Evolutionary conservation across 352 stramenopile species (phyloP), one percentile per base, ranked within the genome.

Genomic region (Aphanomyces cochlioides): DNA sequence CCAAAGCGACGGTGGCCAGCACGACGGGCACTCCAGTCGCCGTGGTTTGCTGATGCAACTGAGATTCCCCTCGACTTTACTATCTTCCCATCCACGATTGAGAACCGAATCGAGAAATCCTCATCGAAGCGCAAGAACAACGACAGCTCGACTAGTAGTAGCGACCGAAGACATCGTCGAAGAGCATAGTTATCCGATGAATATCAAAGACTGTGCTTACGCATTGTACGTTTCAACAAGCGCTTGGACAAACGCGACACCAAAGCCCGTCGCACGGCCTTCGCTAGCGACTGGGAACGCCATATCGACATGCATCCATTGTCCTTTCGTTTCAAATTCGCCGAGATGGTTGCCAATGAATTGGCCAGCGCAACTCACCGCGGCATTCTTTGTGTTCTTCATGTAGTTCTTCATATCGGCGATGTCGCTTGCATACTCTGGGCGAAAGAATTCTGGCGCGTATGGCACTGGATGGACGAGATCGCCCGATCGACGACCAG

Each of bases 361-460:
- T 69, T 96, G 85, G 10, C 64, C 88, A 34, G 89, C 88, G 77
- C 90, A 96, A 36, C 74, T 88, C 17, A 77, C 78, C 72, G 92
- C 87, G 6, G 83, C 88, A 75, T 96, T 96, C 37, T 59, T 58
- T 10, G 84, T 67, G 74, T 94, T 84, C 58, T 87, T 87, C 34
- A 94, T 88, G 36, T 72, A 85, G 74, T 97, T 97, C 68, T 97
- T 97, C 90, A 96, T 96, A 72, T 97, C 90, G 3, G 90, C 89
- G 6, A 96, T 28, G 12, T 78, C 69, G 61, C 74, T 84, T 63
- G 78, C 79, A 71, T 96, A 96, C 56, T 96, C 88, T 36, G 78
- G 72, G 61, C 79, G 80, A 61, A 91, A 87, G 28, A 96, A 80
- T 71, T 97, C 89, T 1, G 90, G 90, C 45, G 70, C 75, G 75